Conservation (phyloP, 2,329 filamentous ascomycete species). For the Aspergillus costaricaensis region DNA sequence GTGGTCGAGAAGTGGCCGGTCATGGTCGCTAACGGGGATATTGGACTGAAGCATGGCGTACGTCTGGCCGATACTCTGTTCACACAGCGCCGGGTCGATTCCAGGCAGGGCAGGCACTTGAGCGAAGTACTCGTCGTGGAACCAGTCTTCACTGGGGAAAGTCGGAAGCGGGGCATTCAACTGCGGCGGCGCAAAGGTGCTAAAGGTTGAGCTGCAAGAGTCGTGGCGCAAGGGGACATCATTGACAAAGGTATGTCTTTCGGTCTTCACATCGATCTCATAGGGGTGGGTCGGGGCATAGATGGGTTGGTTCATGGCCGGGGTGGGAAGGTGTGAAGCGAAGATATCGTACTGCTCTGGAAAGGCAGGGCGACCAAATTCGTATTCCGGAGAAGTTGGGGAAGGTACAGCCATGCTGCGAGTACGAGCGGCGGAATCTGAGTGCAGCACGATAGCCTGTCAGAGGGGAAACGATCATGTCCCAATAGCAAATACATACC, state of each 20-base stretch:
- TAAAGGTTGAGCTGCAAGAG: conserved; percentile 89
- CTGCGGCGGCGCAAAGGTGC: conserved; percentile 80
- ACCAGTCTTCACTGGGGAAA: conserved; percentile 67
- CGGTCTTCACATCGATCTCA: conserved; percentile 94
- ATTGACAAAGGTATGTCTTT: conserved; percentile 90
- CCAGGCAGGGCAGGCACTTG: conserved; percentile 44
- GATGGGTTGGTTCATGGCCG: conserved; percentile 61
- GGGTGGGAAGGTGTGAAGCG: conserved; percentile 44
- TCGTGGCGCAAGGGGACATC: conserved; percentile 82
- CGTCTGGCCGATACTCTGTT: conserved; percentile 34
- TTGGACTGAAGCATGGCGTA: conserved; percentile 67
- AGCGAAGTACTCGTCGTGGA: conserved; percentile 71
- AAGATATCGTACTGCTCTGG: conserved; percentile 47
- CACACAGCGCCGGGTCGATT: conserved; percentile 25
- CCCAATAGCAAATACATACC: conserved; percentile 28
- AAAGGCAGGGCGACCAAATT: conserved; percentile 69
- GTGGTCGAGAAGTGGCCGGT: conserved; percentile 84
- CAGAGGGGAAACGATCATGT: conserved; percentile 7
- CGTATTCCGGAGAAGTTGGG: conserved; percentile 64
- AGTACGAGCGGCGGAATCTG: conserved; percentile 20
- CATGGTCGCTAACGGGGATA: conserved; percentile 82
- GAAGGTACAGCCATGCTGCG: conserved; percentile 47
- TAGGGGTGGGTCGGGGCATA: conserved; percentile 70
- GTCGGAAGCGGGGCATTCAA: conserved; percentile 67
- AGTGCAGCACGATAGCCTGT: conserved; percentile 2